Conservation (phyloP, 148 eudicot genomes). For the Nyssa sinensis region DNA sequence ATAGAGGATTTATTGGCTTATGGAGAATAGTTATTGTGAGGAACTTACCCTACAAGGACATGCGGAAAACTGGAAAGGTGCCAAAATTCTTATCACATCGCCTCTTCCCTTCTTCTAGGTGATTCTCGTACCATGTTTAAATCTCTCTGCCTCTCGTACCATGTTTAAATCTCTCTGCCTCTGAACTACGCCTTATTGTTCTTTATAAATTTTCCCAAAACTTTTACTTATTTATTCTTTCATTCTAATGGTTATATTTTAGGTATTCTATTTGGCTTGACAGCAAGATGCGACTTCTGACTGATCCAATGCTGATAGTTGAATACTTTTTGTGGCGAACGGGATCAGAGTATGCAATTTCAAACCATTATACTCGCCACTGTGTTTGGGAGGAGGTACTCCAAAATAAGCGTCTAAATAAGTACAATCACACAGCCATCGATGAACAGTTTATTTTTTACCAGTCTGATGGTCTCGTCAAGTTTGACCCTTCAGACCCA, state of each 20-base stretch:
- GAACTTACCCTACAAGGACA: slow-evolving; percentile 81
- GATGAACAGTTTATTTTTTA: slow-evolving; percentile 86
- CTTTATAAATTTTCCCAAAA: background rate
- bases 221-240: background rate
- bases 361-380: slow-evolving; percentile 89
- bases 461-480: slow-evolving; percentile 86
- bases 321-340: slow-evolving; percentile 84
- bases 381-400: slow-evolving; percentile 99
- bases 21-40: slow-evolving; percentile 80
- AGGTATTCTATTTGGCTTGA: slow-evolving; percentile 99
- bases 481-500: slow-evolving; percentile 77
- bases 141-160: slow-evolving; percentile 7
- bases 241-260: slow-evolving; percentile 6
- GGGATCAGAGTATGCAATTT: slow-evolving; percentile 88
- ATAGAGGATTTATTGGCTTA: slow-evolving; percentile 71
- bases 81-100: slow-evolving; percentile 96
- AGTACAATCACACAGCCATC: slow-evolving; percentile 87
- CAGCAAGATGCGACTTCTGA: slow-evolving; percentile 81
- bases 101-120: slow-evolving; percentile 94
- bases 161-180: background rate
- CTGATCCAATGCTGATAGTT: slow-evolving; percentile 82
- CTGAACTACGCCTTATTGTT: background rate
- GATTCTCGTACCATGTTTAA: slow-evolving; percentile 20
- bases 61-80: slow-evolving; percentile 98
- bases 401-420: slow-evolving; percentile 94